Evolutionary conservation across 2,329 filamentous ascomycete species (phyloP).

Genomic region (Fusarium sp.): DNA sequence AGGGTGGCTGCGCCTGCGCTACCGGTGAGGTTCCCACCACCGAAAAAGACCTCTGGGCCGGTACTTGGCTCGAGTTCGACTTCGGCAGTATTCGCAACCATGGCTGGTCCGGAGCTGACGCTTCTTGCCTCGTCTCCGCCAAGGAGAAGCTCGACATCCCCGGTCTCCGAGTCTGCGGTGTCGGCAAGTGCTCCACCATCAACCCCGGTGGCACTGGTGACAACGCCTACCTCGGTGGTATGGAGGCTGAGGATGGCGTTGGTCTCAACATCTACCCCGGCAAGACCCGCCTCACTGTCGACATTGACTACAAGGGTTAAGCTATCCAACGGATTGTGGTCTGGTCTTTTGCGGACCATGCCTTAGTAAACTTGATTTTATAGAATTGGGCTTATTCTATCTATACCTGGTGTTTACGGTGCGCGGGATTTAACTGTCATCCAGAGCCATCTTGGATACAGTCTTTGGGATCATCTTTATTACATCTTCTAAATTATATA

Average conservation of each 20-base stretch:
- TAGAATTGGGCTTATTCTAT: constrained; percentile 43
- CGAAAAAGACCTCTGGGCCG: constrained; percentile 56
- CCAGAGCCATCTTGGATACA: constrained; percentile 35
- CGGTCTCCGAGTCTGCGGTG: constrained; percentile 56
- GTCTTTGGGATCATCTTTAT: constrained; percentile 41
- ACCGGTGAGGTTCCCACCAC: constrained; percentile 53
- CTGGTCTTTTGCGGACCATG: constrained; percentile 5
- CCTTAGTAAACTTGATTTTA: constrained; percentile 31
- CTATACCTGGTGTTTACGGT: constrained; percentile 46
- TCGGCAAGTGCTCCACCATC: constrained; percentile 59
- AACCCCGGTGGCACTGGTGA: constrained; percentile 52
- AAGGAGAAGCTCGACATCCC: constrained; percentile 47
- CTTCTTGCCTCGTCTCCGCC: constrained; percentile 61
- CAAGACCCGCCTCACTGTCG: constrained; percentile 49
- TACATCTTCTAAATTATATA: constrained; percentile 39
- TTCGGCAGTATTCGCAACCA: constrained; percentile 60
- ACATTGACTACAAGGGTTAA: constrained; percentile 50
- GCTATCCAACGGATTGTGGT: background rate
- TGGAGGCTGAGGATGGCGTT: constrained; percentile 55
- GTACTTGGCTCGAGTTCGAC: constrained; percentile 66
- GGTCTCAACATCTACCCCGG: constrained; percentile 56
- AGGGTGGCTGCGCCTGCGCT: constrained; percentile 63
- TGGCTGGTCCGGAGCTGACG: constrained; percentile 65
- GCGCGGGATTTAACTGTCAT: constrained; percentile 33
- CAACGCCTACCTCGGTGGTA: constrained; percentile 57